Evolutionary conservation across 2,329 filamentous ascomycete genomes (phyloP).

Genomic region (Aureobasidium sp.): DNA sequence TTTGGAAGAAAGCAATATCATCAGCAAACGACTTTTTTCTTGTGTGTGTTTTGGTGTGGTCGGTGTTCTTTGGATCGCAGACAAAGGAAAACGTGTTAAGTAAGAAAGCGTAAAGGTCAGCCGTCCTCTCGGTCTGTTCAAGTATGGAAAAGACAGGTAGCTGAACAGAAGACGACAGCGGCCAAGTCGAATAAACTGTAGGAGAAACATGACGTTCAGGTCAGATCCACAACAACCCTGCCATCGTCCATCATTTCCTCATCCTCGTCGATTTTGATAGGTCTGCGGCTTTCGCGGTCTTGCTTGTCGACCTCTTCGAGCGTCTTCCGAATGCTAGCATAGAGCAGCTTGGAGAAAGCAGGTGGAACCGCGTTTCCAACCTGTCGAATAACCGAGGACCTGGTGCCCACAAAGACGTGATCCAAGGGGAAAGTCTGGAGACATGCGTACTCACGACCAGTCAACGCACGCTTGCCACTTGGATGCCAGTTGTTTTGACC

Average conservation of each 20-base stretch:
- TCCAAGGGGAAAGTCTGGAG: conserved; percentile 61
- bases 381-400: conserved; percentile 47
- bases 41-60: not conserved
- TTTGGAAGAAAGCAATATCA: not conserved
- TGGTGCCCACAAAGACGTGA: conserved; percentile 49
- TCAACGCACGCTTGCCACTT: conserved; percentile 56
- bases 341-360: conserved; percentile 23
- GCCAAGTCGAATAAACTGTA: not conserved
- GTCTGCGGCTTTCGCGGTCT: not conserved
- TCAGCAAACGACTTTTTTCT: not conserved
- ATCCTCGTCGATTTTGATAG: not conserved
- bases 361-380: conserved; percentile 78
- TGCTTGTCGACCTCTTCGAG: conserved; percentile 1
- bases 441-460: conserved; percentile 58
- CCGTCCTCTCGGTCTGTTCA: not conserved
- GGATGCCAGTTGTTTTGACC: conserved; percentile 60
- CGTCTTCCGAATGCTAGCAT: conserved; percentile 7
- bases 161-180: not conserved
- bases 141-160: not conserved
- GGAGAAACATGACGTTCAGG: not conserved
- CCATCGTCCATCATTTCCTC: not conserved
- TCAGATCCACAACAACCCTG: not conserved
- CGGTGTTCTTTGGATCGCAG: not conserved
- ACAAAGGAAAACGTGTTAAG: not conserved
- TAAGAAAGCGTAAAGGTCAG: not conserved